These are phyloP conservation scores for Alternaria metachromatica DNA, from an alignment of 2,329 filamentous ascomycete genomes.

Conservation along the genomic window DNA sequence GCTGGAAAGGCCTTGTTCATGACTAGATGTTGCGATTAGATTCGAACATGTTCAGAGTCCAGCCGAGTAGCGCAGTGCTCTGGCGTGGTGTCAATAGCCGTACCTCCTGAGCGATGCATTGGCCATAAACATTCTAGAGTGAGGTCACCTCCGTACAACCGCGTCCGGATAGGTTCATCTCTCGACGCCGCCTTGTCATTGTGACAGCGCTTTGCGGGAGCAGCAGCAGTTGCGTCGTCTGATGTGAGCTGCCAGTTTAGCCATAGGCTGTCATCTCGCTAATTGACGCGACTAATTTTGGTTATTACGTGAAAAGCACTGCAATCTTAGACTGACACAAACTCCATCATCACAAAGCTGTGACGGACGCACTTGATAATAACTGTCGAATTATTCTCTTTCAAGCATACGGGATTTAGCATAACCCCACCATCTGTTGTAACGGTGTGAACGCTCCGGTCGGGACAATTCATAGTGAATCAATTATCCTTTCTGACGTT, in stretches of 20 bases:
- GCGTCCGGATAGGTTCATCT: conserved; percentile 12
- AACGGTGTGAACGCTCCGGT: neutral
- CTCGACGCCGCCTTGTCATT: conserved; percentile 18
- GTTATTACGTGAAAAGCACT: conserved; percentile 7
- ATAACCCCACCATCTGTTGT: neutral
- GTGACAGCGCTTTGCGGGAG: conserved; percentile 2
- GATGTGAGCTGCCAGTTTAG: conserved; percentile 16
- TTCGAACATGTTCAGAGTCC: conserved; percentile 5
- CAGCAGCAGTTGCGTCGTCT: conserved; percentile 4
- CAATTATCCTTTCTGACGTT: neutral
- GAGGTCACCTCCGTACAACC: conserved; percentile 24
- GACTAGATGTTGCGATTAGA: conserved; percentile 15
- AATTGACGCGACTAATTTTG: conserved; percentile 16
- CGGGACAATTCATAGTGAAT: neutral
- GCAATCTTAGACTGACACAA: conserved; percentile 7
- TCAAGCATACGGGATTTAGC: neutral
- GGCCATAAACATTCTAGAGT: conserved; percentile 17
- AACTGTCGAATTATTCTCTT: neutral
- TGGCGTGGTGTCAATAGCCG: conserved; percentile 4
- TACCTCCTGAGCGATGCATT: conserved; percentile 21
- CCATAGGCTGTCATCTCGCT: conserved; percentile 18
- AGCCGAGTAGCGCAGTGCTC: conserved; percentile 5
- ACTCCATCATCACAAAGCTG: neutral
- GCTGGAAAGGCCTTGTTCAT: conserved; percentile 4
- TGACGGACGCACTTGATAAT: neutral